phyloP scores from a whole-genome alignment of 176 grass and related monocot genomes.

The Phragmites australis region DNA sequence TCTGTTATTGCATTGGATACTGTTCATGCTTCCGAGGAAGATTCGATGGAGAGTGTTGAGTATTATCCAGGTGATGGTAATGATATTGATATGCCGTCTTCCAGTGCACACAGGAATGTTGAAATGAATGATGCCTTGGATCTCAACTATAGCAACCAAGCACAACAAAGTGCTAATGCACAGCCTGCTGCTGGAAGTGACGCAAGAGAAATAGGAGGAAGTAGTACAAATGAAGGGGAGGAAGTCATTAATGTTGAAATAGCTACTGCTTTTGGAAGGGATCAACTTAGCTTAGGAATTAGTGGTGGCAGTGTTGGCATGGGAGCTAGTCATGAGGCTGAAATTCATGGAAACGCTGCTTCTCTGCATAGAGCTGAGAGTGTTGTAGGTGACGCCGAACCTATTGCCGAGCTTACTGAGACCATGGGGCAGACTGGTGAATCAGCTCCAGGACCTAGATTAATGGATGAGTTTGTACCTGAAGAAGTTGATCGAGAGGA shows the following conservation, averaged over 20 bases:
- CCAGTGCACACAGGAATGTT: slow-evolving; percentile 63
- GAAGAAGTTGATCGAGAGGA: slow-evolving; percentile 65
- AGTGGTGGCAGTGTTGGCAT: slow-evolving; percentile 97
- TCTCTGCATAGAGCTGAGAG: slow-evolving; percentile 87
- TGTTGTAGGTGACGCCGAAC: slow-evolving; percentile 85
- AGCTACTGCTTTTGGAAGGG: slow-evolving; percentile 62
- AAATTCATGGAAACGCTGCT: slow-evolving; percentile 90
- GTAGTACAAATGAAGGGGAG: slow-evolving; percentile 96
- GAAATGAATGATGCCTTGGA: slow-evolving; percentile 84
- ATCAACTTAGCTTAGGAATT: slow-evolving; percentile 84
- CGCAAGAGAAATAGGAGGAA: slow-evolving; percentile 83
- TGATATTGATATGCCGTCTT: slow-evolving; percentile 81
- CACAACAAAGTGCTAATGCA: slow-evolving; percentile 79
- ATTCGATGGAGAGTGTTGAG: slow-evolving; percentile 98
- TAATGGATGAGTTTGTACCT: slow-evolving; percentile 82
- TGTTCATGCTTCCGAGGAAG: slow-evolving; percentile 54
- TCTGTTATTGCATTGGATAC: slow-evolving; percentile 96
- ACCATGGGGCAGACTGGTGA: slow-evolving; percentile 96
- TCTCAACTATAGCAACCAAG: slow-evolving; percentile 94
- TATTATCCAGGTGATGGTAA: slow-evolving; percentile 77
- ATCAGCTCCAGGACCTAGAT: slow-evolving; percentile 78
- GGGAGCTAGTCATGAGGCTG: slow-evolving; percentile 96
- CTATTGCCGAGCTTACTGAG: slow-evolving; percentile 82
- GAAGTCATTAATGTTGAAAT: slow-evolving; percentile 94
- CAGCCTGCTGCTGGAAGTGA: slow-evolving; percentile 85